Base-by-base conservation (phyloP, 148 eudicot genomes). In the Fallopia convolvulus region DNA sequence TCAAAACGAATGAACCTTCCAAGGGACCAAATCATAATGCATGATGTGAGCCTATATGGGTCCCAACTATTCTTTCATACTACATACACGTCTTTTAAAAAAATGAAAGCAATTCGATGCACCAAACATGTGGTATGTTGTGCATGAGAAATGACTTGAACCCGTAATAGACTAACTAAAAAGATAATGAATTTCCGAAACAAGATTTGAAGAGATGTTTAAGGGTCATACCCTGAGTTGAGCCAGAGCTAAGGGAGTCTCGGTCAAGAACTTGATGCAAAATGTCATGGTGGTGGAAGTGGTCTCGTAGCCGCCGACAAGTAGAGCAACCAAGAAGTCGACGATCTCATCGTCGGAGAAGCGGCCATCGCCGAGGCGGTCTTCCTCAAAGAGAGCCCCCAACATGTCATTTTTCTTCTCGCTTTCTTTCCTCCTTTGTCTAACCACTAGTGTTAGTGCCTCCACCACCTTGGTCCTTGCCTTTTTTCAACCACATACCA, bases 241-340 rank as follows among this genome's bases (percentile, higher is more conserved):
- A 76, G 91, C 87, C 46, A 95, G 84, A 48, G 99, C 98, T 6
- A 77, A 87, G 18, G 99, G 98, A 3, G 91, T 87, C 84, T 95
- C 99, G 0, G 97, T 95, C 65, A 95, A 82, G 78, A 83, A 95
- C 82, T 95, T 95, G 26, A 95, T 93, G 40, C 98, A 97, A 6
- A 95, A 79, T 3, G 99, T 95, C 98, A 95, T 95, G 1, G 85
- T 90, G 61, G 94, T 95, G 0, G 99, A 91, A 6, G 99, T 95
- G 46, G 99, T 95, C 47, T 95, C 99, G 40, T 93, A 95, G 0
- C 99, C 99, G 21, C 98, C 98, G 66, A 93, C 99, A 74, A 95
- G 79, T 75, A 95, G 78, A 0, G 99, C 90, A 82, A 95, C 80
- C 82, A 95, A 53, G 66, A 95, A 95, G 72, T 95, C 98, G 13